Evolutionary conservation across 2,329 filamentous ascomycete species (phyloP).

Genomic region (Pestalotiopsis sp.): DNA sequence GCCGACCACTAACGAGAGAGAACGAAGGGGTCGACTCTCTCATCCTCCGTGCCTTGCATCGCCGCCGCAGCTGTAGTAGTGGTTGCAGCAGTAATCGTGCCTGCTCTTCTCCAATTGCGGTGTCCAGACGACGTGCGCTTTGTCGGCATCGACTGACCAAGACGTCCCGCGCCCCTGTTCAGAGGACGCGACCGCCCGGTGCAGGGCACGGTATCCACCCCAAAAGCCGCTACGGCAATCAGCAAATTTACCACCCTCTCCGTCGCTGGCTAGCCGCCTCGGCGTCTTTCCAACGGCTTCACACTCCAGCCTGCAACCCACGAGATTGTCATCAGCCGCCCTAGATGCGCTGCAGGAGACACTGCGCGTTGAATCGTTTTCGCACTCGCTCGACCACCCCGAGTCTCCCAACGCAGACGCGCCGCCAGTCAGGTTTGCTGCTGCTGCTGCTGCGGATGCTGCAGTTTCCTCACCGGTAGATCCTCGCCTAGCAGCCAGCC

Average conservation of each 20-base stretch:
- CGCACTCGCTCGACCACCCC: constrained; percentile 8
- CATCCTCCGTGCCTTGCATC: constrained; percentile 7
- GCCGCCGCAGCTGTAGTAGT: neutral
- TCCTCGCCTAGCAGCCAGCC: constrained; percentile 6
- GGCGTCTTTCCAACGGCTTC: constrained; percentile 33
- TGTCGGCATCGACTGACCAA: neutral
- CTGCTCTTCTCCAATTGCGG: neutral
- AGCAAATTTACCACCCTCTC: constrained; percentile 15
- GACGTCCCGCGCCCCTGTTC: neutral
- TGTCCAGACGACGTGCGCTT: neutral
- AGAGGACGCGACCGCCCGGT: neutral
- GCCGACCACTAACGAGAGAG: neutral
- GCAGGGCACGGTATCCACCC: constrained; percentile 3
- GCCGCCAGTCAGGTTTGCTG: neutral
- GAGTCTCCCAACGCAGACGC: constrained; percentile 2
- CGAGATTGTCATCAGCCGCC: constrained; percentile 30
- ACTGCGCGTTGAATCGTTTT: constrained; percentile 9
- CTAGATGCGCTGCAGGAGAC: constrained; percentile 24
- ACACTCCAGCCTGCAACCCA: constrained; percentile 24
- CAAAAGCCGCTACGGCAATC: constrained; percentile 13
- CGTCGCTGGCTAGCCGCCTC: neutral
- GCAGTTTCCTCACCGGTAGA: neutral
- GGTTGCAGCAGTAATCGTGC: neutral
- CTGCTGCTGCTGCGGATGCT: neutral
- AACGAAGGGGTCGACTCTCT: neutral